phyloP scores from a whole-genome alignment of 805 yeast genomes.

The Trichomonascus vanleenenianus region DNA sequence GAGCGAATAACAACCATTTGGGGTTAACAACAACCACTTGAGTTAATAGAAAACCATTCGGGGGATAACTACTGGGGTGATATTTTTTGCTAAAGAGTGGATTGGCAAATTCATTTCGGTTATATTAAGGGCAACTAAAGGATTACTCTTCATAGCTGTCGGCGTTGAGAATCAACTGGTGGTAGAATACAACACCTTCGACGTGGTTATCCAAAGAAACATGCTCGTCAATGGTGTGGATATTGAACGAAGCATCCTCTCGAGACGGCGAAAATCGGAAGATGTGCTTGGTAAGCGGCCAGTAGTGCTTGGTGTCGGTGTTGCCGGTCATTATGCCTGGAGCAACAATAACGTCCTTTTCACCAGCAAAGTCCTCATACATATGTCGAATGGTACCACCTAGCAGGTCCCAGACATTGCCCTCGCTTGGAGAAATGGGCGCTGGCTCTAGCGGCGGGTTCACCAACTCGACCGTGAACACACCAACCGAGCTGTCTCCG shows the following conservation, averaged over 20 bases:
- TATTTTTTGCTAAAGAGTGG: no score
- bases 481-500: neutral
- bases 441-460: conserved; percentile 39
- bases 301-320: conserved; percentile 62
- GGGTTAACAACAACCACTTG: no score
- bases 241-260: conserved; percentile 17
- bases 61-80: no score
- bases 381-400: conserved; percentile 58
- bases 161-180: conserved; percentile 20
- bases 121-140: no score
- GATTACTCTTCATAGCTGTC: no score
- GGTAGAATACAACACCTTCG: conserved; percentile 25
- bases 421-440: conserved; percentile 41
- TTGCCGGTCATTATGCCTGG: conserved; percentile 61
- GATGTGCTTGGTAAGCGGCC: conserved; percentile 54
- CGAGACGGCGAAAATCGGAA: conserved; percentile 38
- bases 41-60: no score
- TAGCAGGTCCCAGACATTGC: conserved; percentile 43
- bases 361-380: conserved; percentile 45
- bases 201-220: conserved; percentile 50
- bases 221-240: conserved; percentile 61
- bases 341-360: conserved; percentile 36
- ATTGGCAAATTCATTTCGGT: no score
- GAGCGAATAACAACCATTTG: no score
- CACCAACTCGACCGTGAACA: neutral